These are phyloP conservation scores for Hemisphaericaspora lyxosophila DNA, from an alignment of 1,139 yeast species.

Conservation along the genomic window DNA sequence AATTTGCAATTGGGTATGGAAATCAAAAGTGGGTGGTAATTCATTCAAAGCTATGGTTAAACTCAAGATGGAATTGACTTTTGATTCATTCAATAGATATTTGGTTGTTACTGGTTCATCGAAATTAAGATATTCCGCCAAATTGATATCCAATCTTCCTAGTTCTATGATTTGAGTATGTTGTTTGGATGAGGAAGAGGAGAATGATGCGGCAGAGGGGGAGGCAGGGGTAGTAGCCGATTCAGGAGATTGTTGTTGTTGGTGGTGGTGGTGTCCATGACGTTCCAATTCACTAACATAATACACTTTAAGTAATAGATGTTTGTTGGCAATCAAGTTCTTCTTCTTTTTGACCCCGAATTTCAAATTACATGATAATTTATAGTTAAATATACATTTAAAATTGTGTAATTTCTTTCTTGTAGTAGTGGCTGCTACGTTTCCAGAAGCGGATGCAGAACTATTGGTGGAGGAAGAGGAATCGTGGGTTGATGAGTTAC, in stretches of 20 bases:
- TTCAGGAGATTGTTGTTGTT: neutral
- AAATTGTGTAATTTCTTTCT: constrained; percentile 41
- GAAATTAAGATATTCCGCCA: constrained; percentile 69
- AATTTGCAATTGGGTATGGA: constrained; percentile 42
- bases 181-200: neutral
- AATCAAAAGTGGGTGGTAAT: constrained; percentile 43
- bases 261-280: constrained; percentile 1
- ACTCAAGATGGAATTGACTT: constrained; percentile 75
- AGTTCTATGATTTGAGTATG: constrained; percentile 36
- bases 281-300: constrained; percentile 40
- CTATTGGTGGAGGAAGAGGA: constrained; percentile 3
- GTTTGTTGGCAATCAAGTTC: constrained; percentile 41
- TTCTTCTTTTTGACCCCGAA: constrained; percentile 37
- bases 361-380: constrained; percentile 39
- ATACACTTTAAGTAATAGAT: constrained; percentile 31
- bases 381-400: constrained; percentile 42
- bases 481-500: constrained; percentile 4
- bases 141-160: constrained; percentile 67
- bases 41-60: constrained; percentile 39
- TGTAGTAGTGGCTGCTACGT: constrained; percentile 34
- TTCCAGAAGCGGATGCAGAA: constrained; percentile 21
- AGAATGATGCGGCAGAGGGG: too few relatives aligned
- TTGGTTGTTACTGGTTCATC: constrained; percentile 54
- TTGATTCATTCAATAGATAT: constrained; percentile 72
- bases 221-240: too few relatives aligned